These are phyloP conservation scores for Yamadazyma diddensiae DNA, from an alignment of 1,139 yeast species.

Conservation along the genomic window DNA sequence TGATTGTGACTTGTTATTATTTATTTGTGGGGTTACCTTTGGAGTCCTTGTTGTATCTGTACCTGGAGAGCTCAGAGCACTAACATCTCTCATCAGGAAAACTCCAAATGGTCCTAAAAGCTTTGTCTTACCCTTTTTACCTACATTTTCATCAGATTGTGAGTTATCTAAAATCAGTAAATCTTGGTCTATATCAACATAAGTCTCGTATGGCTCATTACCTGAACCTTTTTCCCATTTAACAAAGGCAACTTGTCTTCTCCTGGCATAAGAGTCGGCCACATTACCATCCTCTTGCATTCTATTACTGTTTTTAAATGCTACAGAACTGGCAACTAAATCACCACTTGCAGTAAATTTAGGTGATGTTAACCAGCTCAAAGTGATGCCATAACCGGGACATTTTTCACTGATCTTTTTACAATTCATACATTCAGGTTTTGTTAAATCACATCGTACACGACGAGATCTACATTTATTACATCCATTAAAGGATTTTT, in stretches of 20 bases:
- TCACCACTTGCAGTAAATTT: slow-evolving; percentile 30
- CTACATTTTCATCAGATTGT: slow-evolving; percentile 33
- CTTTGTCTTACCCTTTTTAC: slow-evolving; percentile 46
- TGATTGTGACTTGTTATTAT: slow-evolving; percentile 1
- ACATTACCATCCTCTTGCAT: slow-evolving; percentile 19
- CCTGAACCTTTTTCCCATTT: slow-evolving; percentile 45
- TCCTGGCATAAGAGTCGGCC: slow-evolving; percentile 34
- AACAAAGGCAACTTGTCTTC: slow-evolving; percentile 78
- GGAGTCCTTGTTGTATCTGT: neutral
- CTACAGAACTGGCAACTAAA: slow-evolving; percentile 14
- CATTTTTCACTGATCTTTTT: slow-evolving; percentile 53
- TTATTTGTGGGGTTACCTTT: slow-evolving; percentile 1
- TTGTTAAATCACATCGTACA: slow-evolving; percentile 45
- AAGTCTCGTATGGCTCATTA: slow-evolving; percentile 56
- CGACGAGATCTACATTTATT: slow-evolving; percentile 50
- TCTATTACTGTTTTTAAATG: slow-evolving; percentile 15
- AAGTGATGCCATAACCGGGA: slow-evolving; percentile 79
- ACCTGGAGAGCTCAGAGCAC: neutral
- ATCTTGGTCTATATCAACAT: slow-evolving; percentile 81
- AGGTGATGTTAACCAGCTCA: slow-evolving; percentile 70
- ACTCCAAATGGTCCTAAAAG: slow-evolving; percentile 83
- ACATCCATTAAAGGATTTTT: slow-evolving; percentile 50
- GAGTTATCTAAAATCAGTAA: slow-evolving; percentile 60
- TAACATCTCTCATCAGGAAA: slow-evolving; percentile 28
- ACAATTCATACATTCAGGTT: slow-evolving; percentile 46